phyloP scores from a whole-genome alignment of 2,329 filamentous ascomycete species.

The Taxawa tesnikishii region DNA sequence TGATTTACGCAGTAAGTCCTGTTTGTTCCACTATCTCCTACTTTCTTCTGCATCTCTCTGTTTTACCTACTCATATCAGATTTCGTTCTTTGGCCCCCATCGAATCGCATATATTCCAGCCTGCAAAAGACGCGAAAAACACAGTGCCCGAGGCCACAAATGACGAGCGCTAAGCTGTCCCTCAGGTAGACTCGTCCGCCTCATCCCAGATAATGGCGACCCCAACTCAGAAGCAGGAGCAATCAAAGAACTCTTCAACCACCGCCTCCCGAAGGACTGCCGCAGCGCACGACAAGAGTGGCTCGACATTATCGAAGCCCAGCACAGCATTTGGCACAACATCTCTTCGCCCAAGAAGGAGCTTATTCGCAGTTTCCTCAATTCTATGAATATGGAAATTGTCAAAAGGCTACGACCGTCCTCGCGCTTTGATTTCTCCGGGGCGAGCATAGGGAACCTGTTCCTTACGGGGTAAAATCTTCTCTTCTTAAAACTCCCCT shows the following conservation, averaged over 20 bases:
- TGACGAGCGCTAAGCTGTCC: too few relatives aligned
- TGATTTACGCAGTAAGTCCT: conserved; percentile 56
- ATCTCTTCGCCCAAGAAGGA: conserved; percentile 39
- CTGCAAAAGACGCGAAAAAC: too few relatives aligned
- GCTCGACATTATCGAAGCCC: conserved; percentile 78
- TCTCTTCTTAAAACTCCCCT: too few relatives aligned
- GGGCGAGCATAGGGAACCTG: conserved; percentile 38
- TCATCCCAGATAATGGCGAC: conserved; percentile 57
- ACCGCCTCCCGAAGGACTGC: conserved; percentile 58
- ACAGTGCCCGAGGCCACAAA: too few relatives aligned
- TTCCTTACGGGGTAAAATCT: conserved; percentile 40
- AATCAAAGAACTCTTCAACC: conserved; percentile 76
- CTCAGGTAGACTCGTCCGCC: conserved; percentile 71
- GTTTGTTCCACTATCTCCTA: neutral
- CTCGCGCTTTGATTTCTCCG: conserved; percentile 36
- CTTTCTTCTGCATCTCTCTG: too few relatives aligned
- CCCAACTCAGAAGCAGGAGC: conserved; percentile 55
- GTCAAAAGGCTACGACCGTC: conserved; percentile 34
- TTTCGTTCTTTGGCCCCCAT: too few relatives aligned
- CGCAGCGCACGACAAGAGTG: conserved; percentile 61
- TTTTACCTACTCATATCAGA: too few relatives aligned
- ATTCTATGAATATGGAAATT: conserved; percentile 37
- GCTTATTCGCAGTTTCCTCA: conserved; percentile 38
- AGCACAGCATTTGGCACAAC: conserved; percentile 58
- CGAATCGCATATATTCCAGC: too few relatives aligned